phyloP scores from a whole-genome alignment of 805 yeast genomes.

The Candida easanensis region DNA sequence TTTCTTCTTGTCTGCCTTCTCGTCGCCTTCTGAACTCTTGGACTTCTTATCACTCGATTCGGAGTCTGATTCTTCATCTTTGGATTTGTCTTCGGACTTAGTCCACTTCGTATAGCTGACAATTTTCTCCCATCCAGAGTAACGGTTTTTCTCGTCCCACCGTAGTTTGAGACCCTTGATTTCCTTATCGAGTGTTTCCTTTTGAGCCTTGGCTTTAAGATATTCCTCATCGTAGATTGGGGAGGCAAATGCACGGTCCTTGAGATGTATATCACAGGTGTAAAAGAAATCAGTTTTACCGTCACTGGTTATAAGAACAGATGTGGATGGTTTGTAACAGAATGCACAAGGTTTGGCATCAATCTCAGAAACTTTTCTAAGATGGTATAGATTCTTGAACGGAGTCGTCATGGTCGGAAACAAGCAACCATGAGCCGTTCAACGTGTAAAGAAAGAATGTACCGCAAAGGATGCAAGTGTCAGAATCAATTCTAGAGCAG shows the following conservation, averaged over 20 bases:
- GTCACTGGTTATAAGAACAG: constrained; percentile 27
- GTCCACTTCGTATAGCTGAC: constrained; percentile 19
- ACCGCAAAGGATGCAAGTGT: too few species aligned
- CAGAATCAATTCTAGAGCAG: too few species aligned
- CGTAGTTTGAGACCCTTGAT: constrained; percentile 18
- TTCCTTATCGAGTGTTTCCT: constrained; percentile 22
- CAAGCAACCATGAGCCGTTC: too few species aligned
- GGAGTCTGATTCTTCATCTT: constrained; percentile 13
- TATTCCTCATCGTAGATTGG: constrained; percentile 26
- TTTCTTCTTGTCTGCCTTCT: constrained; percentile 18
- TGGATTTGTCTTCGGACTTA: constrained; percentile 13
- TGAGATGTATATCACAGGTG: constrained; percentile 27
- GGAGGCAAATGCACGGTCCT: constrained; percentile 23
- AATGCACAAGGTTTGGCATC: constrained; percentile 25
- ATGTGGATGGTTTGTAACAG: constrained; percentile 27
- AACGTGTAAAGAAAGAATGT: too few species aligned
- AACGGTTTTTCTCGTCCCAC: constrained; percentile 29
- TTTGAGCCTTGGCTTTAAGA: constrained; percentile 16
- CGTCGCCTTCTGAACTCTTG: constrained; percentile 17
- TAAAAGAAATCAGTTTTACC: constrained; percentile 24
- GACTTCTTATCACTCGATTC: constrained; percentile 2
- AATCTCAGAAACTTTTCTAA: constrained; percentile 22
- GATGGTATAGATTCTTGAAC: constrained; percentile 24
- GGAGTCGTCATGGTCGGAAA: neutral
- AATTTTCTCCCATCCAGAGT: constrained; percentile 25